Conservation (phyloP, 345 rosid genomes). For the Pugionium cornutum region DNA sequence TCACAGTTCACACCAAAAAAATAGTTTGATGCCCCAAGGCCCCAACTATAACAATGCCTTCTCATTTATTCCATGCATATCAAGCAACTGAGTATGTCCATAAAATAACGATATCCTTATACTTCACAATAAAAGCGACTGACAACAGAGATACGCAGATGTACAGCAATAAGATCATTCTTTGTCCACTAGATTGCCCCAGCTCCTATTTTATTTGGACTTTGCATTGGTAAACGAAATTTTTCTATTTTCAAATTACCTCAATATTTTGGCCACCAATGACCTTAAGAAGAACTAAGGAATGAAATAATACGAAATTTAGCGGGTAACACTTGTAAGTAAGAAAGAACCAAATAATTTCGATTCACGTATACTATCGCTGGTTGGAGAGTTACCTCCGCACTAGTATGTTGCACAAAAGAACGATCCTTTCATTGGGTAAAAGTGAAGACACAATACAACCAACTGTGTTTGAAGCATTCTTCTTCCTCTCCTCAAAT, state of each 20-base stretch:
- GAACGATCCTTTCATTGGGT: conserved; percentile 74
- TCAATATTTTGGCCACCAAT: too few species aligned
- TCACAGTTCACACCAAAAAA: conserved; percentile 31
- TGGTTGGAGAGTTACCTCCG: conserved; percentile 62
- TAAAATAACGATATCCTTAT: neutral
- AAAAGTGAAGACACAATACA: conserved; percentile 75
- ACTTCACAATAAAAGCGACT: conserved; percentile 13
- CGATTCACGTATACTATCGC: conserved; percentile 21
- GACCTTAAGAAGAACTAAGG: conserved; percentile 12
- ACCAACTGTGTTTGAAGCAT: conserved; percentile 64
- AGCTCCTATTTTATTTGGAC: neutral
- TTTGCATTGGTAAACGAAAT: conserved; percentile 1
- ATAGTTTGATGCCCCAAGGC: conserved; percentile 18
- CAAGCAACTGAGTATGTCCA: neutral
- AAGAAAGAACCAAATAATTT: conserved; percentile 17
- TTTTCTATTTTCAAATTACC: neutral
- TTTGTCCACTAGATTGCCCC: conserved; percentile 10
- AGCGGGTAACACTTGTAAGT: neutral
- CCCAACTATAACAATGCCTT: neutral
- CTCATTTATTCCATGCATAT: conserved; percentile 11
- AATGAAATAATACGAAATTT: neutral
- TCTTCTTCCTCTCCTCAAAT: conserved; percentile 81
- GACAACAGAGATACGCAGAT: conserved; percentile 26
- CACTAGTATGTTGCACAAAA: conserved; percentile 81
- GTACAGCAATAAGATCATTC: conserved; percentile 7